A percentile compares a stretch with the other conserved stretches of the same genome.
Evolutionary conservation across 164 flowering plant genomes (phyloP).

Genomic region (Vitis vinifera): DNA sequence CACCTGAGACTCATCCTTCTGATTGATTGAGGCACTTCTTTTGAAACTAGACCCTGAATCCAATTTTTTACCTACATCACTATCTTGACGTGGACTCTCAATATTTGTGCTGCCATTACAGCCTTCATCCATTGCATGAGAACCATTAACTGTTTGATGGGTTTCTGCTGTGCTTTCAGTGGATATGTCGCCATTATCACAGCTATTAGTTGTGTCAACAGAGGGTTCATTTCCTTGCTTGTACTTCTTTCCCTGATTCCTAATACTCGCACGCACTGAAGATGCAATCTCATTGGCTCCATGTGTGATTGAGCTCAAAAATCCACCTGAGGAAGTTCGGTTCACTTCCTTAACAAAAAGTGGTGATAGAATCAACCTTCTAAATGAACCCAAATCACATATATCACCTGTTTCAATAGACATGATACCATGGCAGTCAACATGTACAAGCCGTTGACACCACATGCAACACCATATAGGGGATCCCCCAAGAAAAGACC

Average conservation of each 20-base stretch:
- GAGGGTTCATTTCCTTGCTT: slow-evolving; percentile 66
- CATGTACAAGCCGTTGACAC: slow-evolving; percentile 97
- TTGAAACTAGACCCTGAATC: slow-evolving; percentile 41
- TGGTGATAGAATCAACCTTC: slow-evolving; percentile 86
- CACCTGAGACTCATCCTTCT: slow-evolving; percentile 58
- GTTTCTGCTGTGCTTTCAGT: slow-evolving; percentile 54
- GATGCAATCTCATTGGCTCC: slow-evolving; percentile 99
- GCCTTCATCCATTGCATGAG: slow-evolving; percentile 43
- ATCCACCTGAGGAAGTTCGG: slow-evolving; percentile 47
- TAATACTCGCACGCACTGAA: slow-evolving; percentile 76
- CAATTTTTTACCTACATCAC: slow-evolving; percentile 37
- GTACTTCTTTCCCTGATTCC: slow-evolving; percentile 71
- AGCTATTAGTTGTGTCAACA: slow-evolving; percentile 47
- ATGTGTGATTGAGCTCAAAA: slow-evolving; percentile 89
- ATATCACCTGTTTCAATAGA: slow-evolving; percentile 78
- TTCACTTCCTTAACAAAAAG: slow-evolving; percentile 72
- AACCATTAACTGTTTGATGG: slow-evolving; percentile 37
- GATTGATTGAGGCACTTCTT: slow-evolving; percentile 40
- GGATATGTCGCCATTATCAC: slow-evolving; percentile 42
- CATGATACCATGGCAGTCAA: slow-evolving; percentile 79
- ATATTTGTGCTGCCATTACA: slow-evolving; percentile 39
- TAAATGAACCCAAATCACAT: slow-evolving; percentile 91
- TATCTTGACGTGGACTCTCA: slow-evolving; percentile 25
- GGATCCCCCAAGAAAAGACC: slow-evolving; percentile 90
- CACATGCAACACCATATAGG: slow-evolving; percentile 99